Conservation (phyloP, 306 rosid genomes). For the Cyamopsis tetragonoloba region DNA sequence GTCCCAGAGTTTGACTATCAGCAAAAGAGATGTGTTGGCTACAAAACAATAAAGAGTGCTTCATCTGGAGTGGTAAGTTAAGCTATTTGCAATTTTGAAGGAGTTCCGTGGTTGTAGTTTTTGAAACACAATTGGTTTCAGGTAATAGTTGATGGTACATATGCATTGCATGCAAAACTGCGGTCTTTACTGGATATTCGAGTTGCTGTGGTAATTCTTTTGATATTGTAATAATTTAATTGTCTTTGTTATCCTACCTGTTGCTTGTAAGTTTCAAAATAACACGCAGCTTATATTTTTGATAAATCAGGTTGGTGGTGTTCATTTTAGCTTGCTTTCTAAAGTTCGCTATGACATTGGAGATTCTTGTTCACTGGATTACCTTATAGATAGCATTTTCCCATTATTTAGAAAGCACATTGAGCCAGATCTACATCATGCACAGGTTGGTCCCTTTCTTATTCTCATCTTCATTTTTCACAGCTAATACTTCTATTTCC, state of each 20-base stretch:
- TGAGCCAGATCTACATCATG: conserved; percentile 99
- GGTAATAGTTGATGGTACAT: conserved; percentile 97
- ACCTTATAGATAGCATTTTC: conserved; percentile 97
- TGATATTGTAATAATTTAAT: neutral
- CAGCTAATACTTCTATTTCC: conserved; percentile 27
- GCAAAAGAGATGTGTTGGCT: conserved; percentile 70
- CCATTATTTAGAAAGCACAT: conserved; percentile 96
- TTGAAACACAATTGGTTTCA: conserved; percentile 30
- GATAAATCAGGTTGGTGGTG: conserved; percentile 86
- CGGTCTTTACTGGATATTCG: conserved; percentile 98
- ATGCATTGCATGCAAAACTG: conserved; percentile 91
- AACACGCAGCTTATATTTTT: conserved; percentile 28
- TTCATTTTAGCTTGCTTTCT: conserved; percentile 94
- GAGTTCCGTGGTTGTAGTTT: neutral
- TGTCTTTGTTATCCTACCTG: conserved; percentile 18
- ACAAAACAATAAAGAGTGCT: conserved; percentile 71
- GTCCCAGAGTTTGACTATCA: conserved; percentile 89
- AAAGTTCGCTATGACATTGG: conserved; percentile 97
- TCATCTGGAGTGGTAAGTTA: conserved; percentile 85
- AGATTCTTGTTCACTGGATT: conserved; percentile 94
- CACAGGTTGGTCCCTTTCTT: conserved; percentile 73
- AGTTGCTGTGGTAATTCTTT: conserved; percentile 81
- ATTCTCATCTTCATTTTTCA: conserved; percentile 30
- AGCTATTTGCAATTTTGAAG: conserved; percentile 16
- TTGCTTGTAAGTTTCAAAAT: conserved; percentile 26